These are phyloP conservation scores for Datisca glomerata DNA, from an alignment of 306 rosid species.

Conservation along the genomic window DNA sequence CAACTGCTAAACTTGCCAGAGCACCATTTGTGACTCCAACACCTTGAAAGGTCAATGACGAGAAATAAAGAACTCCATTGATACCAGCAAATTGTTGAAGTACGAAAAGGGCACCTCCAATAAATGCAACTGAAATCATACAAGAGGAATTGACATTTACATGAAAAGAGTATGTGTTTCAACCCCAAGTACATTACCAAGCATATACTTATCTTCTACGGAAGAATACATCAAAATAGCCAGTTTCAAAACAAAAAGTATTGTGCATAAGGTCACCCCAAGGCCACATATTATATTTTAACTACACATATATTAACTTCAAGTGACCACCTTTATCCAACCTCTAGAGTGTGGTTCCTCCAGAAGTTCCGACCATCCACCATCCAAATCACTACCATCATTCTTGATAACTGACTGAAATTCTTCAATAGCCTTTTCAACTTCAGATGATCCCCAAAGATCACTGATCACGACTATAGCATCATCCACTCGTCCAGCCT, in stretches of 20 bases:
- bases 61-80: constrained; percentile 86
- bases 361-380: constrained; percentile 68
- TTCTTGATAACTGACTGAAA: constrained; percentile 56
- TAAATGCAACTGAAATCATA: constrained; percentile 58
- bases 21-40: constrained; percentile 69
- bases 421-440: constrained; percentile 62
- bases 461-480: constrained; percentile 48
- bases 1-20: constrained; percentile 65
- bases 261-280: no score
- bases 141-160: constrained; percentile 11
- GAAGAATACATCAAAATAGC: no score
- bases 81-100: constrained; percentile 92
- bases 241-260: no score
- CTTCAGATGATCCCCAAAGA: constrained; percentile 80
- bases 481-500: constrained; percentile 64
- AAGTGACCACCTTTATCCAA: constrained; percentile 59
- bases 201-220: no score
- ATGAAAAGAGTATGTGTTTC: no score
- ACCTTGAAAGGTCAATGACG: constrained; percentile 74
- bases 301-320: constrained; percentile 4
- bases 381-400: constrained; percentile 68
- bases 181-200: no score
- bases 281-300: no score
- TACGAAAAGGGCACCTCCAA: constrained; percentile 70
- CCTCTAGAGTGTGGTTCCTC: constrained; percentile 83